Conservation (phyloP, 768 basidiomycete genomes). For the Tylopilus rubrobrunneus region DNA sequence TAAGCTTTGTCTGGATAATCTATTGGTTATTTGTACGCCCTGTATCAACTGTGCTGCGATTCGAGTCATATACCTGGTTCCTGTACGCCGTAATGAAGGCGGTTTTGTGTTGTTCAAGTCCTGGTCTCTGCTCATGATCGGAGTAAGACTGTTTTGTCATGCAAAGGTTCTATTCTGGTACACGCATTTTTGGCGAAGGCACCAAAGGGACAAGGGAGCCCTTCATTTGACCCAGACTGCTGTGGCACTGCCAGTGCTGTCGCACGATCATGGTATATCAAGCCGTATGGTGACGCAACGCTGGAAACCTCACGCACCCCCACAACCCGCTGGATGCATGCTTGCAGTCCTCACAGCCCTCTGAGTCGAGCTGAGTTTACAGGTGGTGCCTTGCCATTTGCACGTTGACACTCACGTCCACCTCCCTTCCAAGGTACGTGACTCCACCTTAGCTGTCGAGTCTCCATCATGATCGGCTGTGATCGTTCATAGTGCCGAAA, state of each 20-base stretch:
- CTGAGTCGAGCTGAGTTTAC: neutral
- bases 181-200: neutral
- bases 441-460: neutral
- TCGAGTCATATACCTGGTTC: neutral
- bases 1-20: neutral
- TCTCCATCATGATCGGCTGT: neutral
- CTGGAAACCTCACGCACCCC: neutral
- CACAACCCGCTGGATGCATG: neutral
- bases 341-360: constrained; percentile 1
- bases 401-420: constrained; percentile 3
- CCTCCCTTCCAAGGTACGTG: constrained; percentile 2
- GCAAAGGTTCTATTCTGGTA: neutral
- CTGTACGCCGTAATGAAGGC: neutral
- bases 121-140: neutral
- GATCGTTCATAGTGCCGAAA: neutral
- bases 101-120: neutral
- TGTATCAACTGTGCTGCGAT: neutral
- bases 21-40: constrained; percentile 3
- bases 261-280: neutral
- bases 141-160: constrained; percentile 5
- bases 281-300: constrained; percentile 1
- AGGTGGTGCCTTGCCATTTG: neutral
- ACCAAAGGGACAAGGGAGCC: neutral
- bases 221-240: neutral
- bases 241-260: constrained; percentile 3